Evolutionary conservation across 2,329 filamentous ascomycete species (phyloP).

Genomic region (Xylaria sp.): DNA sequence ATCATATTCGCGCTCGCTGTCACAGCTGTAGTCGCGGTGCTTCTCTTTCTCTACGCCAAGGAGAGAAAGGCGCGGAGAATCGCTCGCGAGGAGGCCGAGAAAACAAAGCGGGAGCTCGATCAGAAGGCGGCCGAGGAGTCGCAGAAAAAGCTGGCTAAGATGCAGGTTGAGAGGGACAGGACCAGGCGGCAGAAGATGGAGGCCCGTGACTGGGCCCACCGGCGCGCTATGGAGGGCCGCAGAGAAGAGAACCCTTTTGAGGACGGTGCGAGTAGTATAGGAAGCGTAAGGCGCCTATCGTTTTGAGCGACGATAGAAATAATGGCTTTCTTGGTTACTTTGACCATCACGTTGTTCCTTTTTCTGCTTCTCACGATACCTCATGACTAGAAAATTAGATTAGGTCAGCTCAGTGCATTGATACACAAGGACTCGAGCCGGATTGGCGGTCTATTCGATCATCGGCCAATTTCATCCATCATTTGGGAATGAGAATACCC

Average conservation of each 20-base stretch:
- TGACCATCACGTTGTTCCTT: not conserved
- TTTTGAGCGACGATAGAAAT: not conserved
- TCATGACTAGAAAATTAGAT: not conserved
- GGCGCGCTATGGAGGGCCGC: conserved; percentile 9
- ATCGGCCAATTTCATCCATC: not conserved
- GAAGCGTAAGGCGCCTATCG: not conserved
- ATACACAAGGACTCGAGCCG: not conserved
- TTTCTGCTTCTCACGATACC: not conserved
- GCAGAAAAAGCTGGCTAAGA: conserved; percentile 5
- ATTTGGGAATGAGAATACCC: not conserved
- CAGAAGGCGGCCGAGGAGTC: conserved; percentile 17
- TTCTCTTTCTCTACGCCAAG: conserved; percentile 64
- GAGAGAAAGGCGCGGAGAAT: conserved; percentile 60
- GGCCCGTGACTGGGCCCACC: conserved; percentile 13
- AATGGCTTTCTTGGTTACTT: not conserved
- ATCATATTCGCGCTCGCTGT: conserved; percentile 59
- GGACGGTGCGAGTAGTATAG: not conserved
- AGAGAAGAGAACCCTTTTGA: conserved; percentile 25
- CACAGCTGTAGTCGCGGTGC: conserved; percentile 52
- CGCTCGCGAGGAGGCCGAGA: conserved; percentile 59
- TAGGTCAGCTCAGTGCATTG: conserved; percentile 2
- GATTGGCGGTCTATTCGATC: not conserved
- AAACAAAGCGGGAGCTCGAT: conserved; percentile 56
- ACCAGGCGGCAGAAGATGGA: conserved; percentile 17
- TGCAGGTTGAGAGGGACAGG: conserved; percentile 5